phyloP scores from a whole-genome alignment of 164 flowering plant species.

The Dillenia suffruticosa region DNA sequence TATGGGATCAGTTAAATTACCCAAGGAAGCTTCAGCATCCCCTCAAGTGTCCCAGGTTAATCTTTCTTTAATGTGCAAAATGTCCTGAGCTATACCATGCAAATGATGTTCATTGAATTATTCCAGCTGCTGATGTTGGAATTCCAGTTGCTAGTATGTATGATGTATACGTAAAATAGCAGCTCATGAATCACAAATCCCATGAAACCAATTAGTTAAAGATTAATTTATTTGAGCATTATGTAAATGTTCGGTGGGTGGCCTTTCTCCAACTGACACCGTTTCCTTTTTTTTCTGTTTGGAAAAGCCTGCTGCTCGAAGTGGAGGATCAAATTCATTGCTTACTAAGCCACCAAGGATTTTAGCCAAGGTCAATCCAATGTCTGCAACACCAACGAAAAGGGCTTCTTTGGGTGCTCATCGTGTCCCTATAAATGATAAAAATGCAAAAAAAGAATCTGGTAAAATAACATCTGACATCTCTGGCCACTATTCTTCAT shows the following conservation, averaged over 20 bases:
- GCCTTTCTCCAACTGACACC: slow-evolving; percentile 10
- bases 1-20: slow-evolving; percentile 30
- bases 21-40: slow-evolving; percentile 30
- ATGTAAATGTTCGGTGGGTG: not conserved
- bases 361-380: slow-evolving; percentile 21
- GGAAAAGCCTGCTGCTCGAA: slow-evolving; percentile 24
- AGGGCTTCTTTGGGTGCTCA: slow-evolving; percentile 39
- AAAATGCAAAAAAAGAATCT: slow-evolving; percentile 19
- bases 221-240: no score
- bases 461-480: slow-evolving; percentile 20
- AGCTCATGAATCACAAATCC: no score
- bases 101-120: not conserved
- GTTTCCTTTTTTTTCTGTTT: slow-evolving; percentile 12
- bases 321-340: slow-evolving; percentile 25
- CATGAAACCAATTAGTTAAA: no score
- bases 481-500: not conserved
- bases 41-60: slow-evolving; percentile 34
- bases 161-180: no score
- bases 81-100: not conserved
- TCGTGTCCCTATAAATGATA: slow-evolving; percentile 30
- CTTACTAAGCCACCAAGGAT: slow-evolving; percentile 44
- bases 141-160: no score
- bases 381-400: slow-evolving; percentile 39
- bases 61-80: no score
- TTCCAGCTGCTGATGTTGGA: no score